Evolutionary conservation across 345 rosid species (phyloP).

Genomic region (Hypericum perforatum): DNA sequence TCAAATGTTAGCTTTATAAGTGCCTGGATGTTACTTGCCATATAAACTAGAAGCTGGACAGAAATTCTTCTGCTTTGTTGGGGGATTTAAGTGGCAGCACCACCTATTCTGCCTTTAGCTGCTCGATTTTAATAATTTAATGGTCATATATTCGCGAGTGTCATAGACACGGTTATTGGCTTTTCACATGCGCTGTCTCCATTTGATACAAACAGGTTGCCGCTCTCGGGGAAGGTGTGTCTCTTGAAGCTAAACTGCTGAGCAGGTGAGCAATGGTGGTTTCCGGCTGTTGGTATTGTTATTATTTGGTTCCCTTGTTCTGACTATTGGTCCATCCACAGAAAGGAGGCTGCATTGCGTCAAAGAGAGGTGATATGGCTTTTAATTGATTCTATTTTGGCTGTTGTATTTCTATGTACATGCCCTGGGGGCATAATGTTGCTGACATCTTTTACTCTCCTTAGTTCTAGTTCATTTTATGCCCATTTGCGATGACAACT

Average conservation of each 20-base stretch:
- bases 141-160: no score
- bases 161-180: neutral
- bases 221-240: conserved; percentile 91
- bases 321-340: conserved; percentile 21
- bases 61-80: no score
- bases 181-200: neutral
- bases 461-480: neutral
- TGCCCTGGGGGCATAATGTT: no score
- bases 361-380: conserved; percentile 68
- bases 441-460: neutral
- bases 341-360: conserved; percentile 87
- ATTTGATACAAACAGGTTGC: conserved; percentile 58
- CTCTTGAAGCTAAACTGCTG: conserved; percentile 85
- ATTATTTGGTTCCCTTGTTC: conserved; percentile 12
- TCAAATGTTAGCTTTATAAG: no score
- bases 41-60: no score
- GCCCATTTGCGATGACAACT: no score
- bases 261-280: conserved; percentile 47
- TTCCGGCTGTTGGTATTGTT: conserved; percentile 11
- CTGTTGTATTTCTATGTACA: neutral
- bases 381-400: neutral
- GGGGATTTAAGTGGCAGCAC: no score
- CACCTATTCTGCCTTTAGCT: no score
- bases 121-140: no score
- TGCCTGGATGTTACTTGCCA: no score